phyloP scores from a whole-genome alignment of 2,329 filamentous ascomycete species.

The Fusarium sp. region DNA sequence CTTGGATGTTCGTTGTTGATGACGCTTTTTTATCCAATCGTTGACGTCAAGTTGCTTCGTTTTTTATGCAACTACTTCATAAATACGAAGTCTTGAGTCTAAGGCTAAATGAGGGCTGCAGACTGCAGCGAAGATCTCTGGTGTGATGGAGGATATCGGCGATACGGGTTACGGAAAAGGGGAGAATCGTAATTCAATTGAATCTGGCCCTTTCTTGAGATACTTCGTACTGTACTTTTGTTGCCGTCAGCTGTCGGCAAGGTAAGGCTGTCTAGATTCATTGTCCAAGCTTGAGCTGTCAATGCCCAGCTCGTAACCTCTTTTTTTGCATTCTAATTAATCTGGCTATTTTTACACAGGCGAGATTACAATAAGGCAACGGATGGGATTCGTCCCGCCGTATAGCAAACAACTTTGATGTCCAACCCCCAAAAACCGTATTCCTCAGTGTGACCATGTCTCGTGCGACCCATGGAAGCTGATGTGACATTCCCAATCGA shows the following conservation, averaged over 20 bases:
- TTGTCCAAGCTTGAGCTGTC: neutral
- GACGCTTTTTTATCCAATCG: slow-evolving; percentile 18
- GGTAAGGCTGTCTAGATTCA: neutral
- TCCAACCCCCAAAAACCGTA: neutral
- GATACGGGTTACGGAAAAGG: neutral
- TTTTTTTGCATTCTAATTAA: neutral
- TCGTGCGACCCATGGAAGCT: neutral
- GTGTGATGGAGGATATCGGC: neutral
- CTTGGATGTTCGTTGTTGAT: neutral
- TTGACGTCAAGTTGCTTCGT: slow-evolving; percentile 17
- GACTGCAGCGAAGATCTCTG: neutral
- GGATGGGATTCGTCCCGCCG: neutral
- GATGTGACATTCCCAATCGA: slow-evolving; percentile 13
- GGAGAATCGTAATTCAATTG: neutral
- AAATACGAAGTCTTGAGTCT: slow-evolving; percentile 11
- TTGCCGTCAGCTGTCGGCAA: neutral
- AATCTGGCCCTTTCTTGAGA: neutral
- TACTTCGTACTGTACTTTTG: neutral
- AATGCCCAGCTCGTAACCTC: neutral
- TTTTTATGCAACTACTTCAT: slow-evolving; percentile 9
- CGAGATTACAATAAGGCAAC: neutral
- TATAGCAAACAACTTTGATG: neutral
- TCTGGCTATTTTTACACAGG: neutral
- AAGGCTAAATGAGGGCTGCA: neutral
- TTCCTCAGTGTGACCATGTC: neutral